Evolutionary conservation across 441 rosid species (phyloP).

Genomic region (Isatis lusitanica): DNA sequence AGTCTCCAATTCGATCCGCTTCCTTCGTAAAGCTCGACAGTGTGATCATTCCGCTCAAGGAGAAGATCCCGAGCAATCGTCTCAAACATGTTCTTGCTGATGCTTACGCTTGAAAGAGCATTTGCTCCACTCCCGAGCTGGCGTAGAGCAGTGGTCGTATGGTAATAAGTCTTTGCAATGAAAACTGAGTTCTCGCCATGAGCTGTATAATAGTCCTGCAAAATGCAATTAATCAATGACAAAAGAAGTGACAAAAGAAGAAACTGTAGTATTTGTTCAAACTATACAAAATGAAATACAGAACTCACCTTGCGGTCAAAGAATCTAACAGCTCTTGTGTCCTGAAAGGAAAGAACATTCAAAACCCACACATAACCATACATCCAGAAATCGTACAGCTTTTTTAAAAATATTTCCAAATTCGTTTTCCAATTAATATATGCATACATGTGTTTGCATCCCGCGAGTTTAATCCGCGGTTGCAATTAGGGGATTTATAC

Average conservation of each 20-base stretch:
- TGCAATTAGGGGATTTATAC: neutral
- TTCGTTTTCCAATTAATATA: neutral
- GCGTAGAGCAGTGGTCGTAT: constrained; percentile 65
- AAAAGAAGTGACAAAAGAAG: too few relatives aligned
- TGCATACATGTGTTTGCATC: neutral
- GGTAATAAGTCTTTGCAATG: constrained; percentile 90
- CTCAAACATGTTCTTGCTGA: constrained; percentile 89
- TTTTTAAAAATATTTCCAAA: constrained; percentile 2
- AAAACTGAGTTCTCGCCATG: constrained; percentile 89
- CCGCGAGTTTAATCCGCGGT: neutral
- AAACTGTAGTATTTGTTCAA: neutral
- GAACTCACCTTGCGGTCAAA: constrained; percentile 92
- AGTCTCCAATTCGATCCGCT: constrained; percentile 94
- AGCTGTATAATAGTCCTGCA: constrained; percentile 84
- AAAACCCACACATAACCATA: constrained; percentile 11
- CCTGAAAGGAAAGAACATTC: constrained; percentile 47
- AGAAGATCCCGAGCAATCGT: constrained; percentile 84
- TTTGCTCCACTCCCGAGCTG: constrained; percentile 73
- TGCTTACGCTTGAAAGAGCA: constrained; percentile 83
- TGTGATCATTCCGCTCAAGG: constrained; percentile 88
- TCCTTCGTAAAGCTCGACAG: constrained; percentile 89
- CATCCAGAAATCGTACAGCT: neutral
- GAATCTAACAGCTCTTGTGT: constrained; percentile 77
- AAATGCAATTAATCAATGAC: neutral
- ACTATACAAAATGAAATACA: neutral